Percentiles rank a stretch among this genome's conserved stretches.
Evolutionary conservation across 441 rosid species (phyloP).

Genomic region (Mallotus repandus): DNA sequence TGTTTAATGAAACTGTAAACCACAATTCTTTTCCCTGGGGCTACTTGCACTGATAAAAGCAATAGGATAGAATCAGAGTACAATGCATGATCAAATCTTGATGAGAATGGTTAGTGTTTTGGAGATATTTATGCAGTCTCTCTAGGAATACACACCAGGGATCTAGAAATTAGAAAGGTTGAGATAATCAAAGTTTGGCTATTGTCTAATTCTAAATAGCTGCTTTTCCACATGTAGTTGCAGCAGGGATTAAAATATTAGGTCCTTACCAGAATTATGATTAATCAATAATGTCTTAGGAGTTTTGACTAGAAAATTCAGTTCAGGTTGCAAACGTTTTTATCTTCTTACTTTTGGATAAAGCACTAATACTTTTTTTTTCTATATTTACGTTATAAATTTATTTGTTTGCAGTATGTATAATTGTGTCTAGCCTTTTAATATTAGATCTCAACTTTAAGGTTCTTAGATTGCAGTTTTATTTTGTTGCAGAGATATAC

Average conservation of each 20-base stretch:
- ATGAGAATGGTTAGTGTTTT: neutral
- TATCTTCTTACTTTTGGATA: neutral
- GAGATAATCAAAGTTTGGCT: neutral
- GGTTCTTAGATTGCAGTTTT: constrained; percentile 19
- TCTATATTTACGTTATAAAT: constrained; percentile 2
- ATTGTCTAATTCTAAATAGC: neutral
- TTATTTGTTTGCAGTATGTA: neutral
- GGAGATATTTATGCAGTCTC: neutral
- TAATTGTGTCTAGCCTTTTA: constrained; percentile 11
- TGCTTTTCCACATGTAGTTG: neutral
- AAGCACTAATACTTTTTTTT: neutral
- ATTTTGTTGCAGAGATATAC: constrained; percentile 67
- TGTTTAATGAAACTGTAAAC: neutral
- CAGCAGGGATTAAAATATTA: neutral
- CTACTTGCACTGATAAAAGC: neutral
- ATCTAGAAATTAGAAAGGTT: neutral
- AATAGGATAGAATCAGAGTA: neutral
- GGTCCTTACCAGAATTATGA: neutral
- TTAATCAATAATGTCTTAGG: neutral
- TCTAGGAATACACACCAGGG: neutral
- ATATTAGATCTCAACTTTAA: neutral
- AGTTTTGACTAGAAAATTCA: neutral
- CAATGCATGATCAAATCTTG: neutral
- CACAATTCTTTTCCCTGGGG: neutral
- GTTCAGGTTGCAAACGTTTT: neutral